Conservation (phyloP, 2,329 filamentous ascomycete species). For the Penicillium sumatraense region DNA sequence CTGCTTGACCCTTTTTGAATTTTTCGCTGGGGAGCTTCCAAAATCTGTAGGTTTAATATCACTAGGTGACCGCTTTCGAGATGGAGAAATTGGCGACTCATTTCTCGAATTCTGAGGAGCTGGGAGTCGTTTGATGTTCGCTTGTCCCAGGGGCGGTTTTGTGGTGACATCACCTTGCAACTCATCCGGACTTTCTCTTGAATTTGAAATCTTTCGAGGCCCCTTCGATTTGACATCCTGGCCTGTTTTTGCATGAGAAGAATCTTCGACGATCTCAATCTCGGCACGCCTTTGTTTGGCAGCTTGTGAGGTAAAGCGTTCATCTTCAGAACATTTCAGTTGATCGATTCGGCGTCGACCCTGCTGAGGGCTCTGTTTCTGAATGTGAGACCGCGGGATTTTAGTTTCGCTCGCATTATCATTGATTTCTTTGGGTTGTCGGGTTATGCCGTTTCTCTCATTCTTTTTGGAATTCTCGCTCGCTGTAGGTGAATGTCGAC, state of each 20-base stretch:
- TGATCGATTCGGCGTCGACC: conserved; percentile 1
- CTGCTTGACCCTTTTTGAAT: conserved; percentile 16
- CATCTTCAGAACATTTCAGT: conserved; percentile 22
- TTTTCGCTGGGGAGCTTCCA: conserved; percentile 14
- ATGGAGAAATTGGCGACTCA: background rate
- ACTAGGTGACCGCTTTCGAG: conserved; percentile 32
- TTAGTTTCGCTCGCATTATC: too few species aligned
- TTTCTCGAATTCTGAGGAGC: conserved; percentile 7
- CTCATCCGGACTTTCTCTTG: conserved; percentile 46
- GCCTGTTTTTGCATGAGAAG: background rate
- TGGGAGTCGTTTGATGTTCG: conserved; percentile 9
- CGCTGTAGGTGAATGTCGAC: background rate
- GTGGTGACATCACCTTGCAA: conserved; percentile 44
- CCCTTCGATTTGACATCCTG: background rate
- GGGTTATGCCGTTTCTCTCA: conserved; percentile 1
- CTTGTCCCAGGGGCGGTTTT: conserved; percentile 17
- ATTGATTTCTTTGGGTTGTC: conserved; percentile 19
- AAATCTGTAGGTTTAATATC: conserved; percentile 40
- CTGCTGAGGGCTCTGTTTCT: conserved; percentile 1
- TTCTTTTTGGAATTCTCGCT: background rate
- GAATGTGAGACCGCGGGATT: too few species aligned
- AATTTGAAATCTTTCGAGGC: conserved; percentile 9
- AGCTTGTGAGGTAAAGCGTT: conserved; percentile 30
- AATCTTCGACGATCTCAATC: conserved; percentile 1
- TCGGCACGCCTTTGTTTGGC: conserved; percentile 26